Evolutionary conservation across 768 basidiomycete species (phyloP).

Genomic region (Xerocomus spinulosus): DNA sequence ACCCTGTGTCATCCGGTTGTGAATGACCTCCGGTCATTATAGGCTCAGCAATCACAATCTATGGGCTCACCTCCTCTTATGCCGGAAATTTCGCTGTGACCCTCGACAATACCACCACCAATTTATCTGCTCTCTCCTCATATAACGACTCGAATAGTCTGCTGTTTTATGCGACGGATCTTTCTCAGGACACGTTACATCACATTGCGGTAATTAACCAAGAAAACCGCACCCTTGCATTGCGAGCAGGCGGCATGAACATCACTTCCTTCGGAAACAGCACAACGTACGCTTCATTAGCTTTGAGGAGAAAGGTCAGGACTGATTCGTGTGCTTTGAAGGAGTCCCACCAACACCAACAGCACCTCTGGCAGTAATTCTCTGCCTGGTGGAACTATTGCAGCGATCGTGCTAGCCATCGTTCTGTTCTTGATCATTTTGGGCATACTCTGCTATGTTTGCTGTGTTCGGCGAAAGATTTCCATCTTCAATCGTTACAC

Average conservation of each 20-base stretch:
- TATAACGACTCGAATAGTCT: slow-evolving; percentile 49
- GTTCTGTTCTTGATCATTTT: slow-evolving; percentile 48
- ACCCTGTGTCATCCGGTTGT: neutral
- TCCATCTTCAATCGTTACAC: slow-evolving; percentile 22
- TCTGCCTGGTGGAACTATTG: slow-evolving; percentile 54
- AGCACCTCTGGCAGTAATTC: slow-evolving; percentile 18
- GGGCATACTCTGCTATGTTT: slow-evolving; percentile 40
- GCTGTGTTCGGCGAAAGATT: slow-evolving; percentile 45
- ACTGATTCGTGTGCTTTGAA: slow-evolving; percentile 10
- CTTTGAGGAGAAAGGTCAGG: neutral
- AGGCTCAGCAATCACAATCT: slow-evolving; percentile 62
- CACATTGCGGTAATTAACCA: slow-evolving; percentile 52
- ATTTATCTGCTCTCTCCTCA: slow-evolving; percentile 48
- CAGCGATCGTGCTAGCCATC: slow-evolving; percentile 57
- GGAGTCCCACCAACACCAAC: slow-evolving; percentile 17
- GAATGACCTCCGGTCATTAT: slow-evolving; percentile 1
- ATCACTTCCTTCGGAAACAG: slow-evolving; percentile 36
- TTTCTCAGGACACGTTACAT: slow-evolving; percentile 49
- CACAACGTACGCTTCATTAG: slow-evolving; percentile 29
- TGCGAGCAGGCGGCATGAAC: slow-evolving; percentile 49
- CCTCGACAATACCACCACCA: slow-evolving; percentile 47
- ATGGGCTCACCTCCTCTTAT: slow-evolving; percentile 53
- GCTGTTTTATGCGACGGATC: slow-evolving; percentile 59
- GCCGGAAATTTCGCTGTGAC: slow-evolving; percentile 57
- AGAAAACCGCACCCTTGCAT: slow-evolving; percentile 46